These are phyloP conservation scores for Panicum virgatum DNA, from an alignment of 202 grass and related monocot genomes.

Conservation along the genomic window DNA sequence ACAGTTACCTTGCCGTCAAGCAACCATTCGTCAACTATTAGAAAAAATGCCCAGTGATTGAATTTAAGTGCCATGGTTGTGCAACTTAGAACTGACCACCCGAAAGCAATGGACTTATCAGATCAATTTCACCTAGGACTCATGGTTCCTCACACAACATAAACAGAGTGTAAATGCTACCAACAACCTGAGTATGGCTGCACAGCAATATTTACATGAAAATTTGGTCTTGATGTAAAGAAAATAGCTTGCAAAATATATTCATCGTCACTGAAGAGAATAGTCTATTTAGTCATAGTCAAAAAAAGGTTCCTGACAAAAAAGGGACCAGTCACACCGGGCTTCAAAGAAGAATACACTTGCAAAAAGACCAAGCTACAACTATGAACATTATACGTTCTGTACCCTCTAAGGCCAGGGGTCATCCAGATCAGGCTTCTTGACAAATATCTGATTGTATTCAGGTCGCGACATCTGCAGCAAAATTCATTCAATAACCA, in stretches of 20 bases:
- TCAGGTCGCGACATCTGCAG: constrained; percentile 78
- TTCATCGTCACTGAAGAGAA: neutral
- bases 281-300: neutral
- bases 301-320: neutral
- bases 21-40: neutral
- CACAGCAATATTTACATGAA: neutral
- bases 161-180: neutral
- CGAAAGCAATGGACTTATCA: neutral
- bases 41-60: neutral
- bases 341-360: constrained; percentile 16
- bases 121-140: neutral
- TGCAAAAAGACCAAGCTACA: neutral
- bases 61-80: neutral
- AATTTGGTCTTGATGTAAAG: neutral
- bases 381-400: constrained; percentile 19
- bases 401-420: constrained; percentile 58
- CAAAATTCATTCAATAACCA: constrained; percentile 18
- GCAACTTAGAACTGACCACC: neutral
- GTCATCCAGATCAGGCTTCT: constrained; percentile 67
- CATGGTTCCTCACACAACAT: neutral
- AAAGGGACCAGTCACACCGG: neutral
- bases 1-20: neutral
- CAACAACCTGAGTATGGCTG: neutral
- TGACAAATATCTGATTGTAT: constrained; percentile 79
- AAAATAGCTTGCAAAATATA: neutral